Percentiles rank a stretch among this genome's conserved stretches.
Evolutionary conservation across 2,329 filamentous ascomycete genomes (phyloP).

Genomic region (Leptosphaerulina australis): DNA sequence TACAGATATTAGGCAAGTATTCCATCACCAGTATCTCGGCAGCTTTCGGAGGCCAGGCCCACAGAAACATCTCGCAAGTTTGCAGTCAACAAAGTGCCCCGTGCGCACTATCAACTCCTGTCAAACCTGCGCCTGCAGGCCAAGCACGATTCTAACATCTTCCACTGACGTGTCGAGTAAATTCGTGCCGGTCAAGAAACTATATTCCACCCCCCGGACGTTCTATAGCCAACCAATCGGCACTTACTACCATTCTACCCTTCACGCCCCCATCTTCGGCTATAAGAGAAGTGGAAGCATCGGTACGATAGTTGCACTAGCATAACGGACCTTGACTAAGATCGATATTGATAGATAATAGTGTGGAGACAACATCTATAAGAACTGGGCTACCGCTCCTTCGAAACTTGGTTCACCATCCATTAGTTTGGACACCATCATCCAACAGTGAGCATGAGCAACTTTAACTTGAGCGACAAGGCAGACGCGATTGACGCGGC

Average conservation of each 20-base stretch:
- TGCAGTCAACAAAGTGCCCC: slow-evolving; percentile 5
- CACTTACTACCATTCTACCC: background rate
- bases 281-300: background rate
- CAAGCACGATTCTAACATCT: slow-evolving; percentile 7
- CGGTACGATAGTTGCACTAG: background rate
- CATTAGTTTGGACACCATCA: slow-evolving; percentile 7
- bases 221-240: background rate
- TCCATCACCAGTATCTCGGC: slow-evolving; percentile 12
- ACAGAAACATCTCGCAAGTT: slow-evolving; percentile 26
- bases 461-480: too few species aligned
- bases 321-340: background rate
- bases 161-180: background rate
- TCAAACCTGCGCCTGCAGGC: slow-evolving; percentile 8
- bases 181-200: background rate
- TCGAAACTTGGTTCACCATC: background rate
- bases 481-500: slow-evolving; percentile 27
- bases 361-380: slow-evolving; percentile 2
- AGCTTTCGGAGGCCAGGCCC: slow-evolving; percentile 21
- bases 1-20: background rate
- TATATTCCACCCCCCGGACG: background rate
- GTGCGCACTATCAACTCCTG: slow-evolving; percentile 1
- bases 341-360: background rate
- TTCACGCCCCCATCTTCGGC: slow-evolving; percentile 2
- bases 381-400: background rate
- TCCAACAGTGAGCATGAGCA: slow-evolving; percentile 9